Percentiles rank a stretch among this genome's conserved stretches.
These are phyloP conservation scores for Mycena albidolilacea DNA, from an alignment of 768 basidiomycete species.

Conservation along the genomic window DNA sequence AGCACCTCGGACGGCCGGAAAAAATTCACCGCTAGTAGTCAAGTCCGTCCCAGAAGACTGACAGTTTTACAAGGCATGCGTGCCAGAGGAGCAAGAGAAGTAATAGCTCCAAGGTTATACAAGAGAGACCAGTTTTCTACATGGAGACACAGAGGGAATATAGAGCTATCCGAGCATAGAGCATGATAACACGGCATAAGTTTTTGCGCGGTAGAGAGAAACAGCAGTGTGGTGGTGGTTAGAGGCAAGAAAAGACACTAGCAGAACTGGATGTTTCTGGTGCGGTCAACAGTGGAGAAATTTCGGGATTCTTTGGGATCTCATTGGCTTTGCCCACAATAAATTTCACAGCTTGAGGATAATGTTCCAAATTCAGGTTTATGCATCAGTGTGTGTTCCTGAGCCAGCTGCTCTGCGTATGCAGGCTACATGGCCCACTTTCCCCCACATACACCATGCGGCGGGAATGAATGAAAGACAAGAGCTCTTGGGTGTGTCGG, in stretches of 20 bases:
- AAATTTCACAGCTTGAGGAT: slow-evolving; percentile 1
- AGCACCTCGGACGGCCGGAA: neutral
- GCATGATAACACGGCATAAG: slow-evolving; percentile 1
- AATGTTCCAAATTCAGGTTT: slow-evolving; percentile 2
- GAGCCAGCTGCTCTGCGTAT: slow-evolving; percentile 8
- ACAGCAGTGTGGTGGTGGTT: slow-evolving; percentile 6
- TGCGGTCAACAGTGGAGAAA: slow-evolving; percentile 1
- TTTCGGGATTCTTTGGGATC: slow-evolving; percentile 6
- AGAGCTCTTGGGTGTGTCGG: slow-evolving; percentile 12
- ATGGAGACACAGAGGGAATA: neutral
- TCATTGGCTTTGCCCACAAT: slow-evolving; percentile 4
- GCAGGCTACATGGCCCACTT: slow-evolving; percentile 15
- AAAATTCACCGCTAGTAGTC: neutral
- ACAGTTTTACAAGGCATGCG: neutral
- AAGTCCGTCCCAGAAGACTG: neutral
- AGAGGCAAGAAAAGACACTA: neutral
- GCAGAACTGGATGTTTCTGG: neutral
- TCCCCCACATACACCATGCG: slow-evolving; percentile 10
- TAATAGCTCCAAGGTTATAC: slow-evolving; percentile 2
- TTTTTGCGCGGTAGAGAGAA: slow-evolving; percentile 4
- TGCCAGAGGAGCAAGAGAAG: slow-evolving; percentile 3
- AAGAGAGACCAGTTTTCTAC: neutral
- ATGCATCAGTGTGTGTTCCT: slow-evolving; percentile 4
- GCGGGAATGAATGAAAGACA: slow-evolving; percentile 12
- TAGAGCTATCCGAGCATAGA: neutral